Conservation (phyloP, 1,284 basidiomycete species). For the Trametes sp. region DNA sequence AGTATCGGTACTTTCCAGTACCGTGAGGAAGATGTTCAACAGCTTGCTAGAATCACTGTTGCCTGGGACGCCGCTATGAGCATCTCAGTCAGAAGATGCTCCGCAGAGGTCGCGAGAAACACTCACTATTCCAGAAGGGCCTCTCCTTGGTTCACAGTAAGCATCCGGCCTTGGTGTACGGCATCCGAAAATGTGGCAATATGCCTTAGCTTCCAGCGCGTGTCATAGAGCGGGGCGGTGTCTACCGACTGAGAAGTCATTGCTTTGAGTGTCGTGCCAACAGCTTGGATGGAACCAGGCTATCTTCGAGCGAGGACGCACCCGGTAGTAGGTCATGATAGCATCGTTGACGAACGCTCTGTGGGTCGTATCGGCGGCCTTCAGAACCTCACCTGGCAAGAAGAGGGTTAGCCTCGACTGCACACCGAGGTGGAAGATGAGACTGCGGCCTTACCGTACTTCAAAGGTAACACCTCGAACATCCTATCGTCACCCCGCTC, state of each 20-base stretch:
- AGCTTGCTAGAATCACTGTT: not conserved
- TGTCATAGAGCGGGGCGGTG: slow-evolving; percentile 4
- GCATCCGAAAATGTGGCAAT: not conserved
- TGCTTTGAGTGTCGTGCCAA: not conserved
- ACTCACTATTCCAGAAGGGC: slow-evolving; percentile 7
- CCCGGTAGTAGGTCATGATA: slow-evolving; percentile 9
- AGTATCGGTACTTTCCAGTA: not conserved
- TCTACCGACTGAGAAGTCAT: slow-evolving; percentile 1
- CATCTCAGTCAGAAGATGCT: not conserved
- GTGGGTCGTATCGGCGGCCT: slow-evolving; percentile 1
- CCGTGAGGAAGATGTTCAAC: not conserved
- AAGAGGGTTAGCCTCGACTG: not conserved
- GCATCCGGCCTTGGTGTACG: slow-evolving; percentile 1
- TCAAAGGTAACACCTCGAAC: slow-evolving; percentile 1
- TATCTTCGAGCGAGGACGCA: not conserved
- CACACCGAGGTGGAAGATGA: not conserved
- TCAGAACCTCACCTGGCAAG: not conserved
- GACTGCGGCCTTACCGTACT: not conserved
- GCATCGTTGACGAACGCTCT: slow-evolving; percentile 9
- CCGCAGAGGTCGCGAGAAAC: no score
- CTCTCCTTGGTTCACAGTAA: slow-evolving; percentile 6
- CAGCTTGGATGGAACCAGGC: not conserved
- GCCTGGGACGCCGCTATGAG: not conserved
- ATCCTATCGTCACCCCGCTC: not conserved
- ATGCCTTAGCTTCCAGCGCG: slow-evolving; percentile 11